Base-by-base conservation (phyloP, 2,329 filamentous ascomycete species). In the Camptophora hylomeconis region DNA sequence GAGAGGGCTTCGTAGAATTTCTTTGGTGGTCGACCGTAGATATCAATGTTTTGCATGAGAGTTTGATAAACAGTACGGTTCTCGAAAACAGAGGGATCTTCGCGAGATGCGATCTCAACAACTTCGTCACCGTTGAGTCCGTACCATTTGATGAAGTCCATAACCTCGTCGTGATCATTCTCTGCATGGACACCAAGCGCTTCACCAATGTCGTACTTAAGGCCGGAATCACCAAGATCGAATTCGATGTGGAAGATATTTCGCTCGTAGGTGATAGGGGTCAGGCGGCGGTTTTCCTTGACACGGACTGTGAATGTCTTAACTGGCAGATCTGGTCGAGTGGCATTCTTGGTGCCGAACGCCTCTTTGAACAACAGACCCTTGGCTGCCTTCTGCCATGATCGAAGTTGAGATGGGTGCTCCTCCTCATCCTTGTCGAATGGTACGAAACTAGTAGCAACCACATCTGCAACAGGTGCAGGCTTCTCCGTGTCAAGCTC, bases 241-340 rank as follows among this genome's bases (percentile, higher is more conserved):
- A 98, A 98, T 59, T 98, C 89, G 39, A 98, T 95, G 62, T 98
- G 89, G 77, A 98, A 98, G 57, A 98, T 95, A 67, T 98, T 94
- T 45, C 89, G 83, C 56, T 95, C 86, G 52, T 98, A 98, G 17
- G 75, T 79, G 14, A 58, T 48, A 3, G 89, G 89, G 0, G 89
- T 98, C 31, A 98, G 70, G 40, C 89, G 75, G 38, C 89, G 81
- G 61, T 92, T 94, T 64, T 95, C 89, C 64, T 92, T 83, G 56
- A 98, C 86, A 31, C 75, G 78, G 30, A 94, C 79, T 22, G 83
- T 81, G 47, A 71, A 76, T 2, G 87, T 95, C 69, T 87, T 84
- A 49, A 82, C 74, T 7, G 78, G 61, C 31, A 92, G 64, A 48
- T 98, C 89, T 7, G 89, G 89, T 30, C 89, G 80, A 21, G 98